Evolutionary conservation across 352 stramenopile species (phyloP).

Genomic region (Pythium monospermum): DNA sequence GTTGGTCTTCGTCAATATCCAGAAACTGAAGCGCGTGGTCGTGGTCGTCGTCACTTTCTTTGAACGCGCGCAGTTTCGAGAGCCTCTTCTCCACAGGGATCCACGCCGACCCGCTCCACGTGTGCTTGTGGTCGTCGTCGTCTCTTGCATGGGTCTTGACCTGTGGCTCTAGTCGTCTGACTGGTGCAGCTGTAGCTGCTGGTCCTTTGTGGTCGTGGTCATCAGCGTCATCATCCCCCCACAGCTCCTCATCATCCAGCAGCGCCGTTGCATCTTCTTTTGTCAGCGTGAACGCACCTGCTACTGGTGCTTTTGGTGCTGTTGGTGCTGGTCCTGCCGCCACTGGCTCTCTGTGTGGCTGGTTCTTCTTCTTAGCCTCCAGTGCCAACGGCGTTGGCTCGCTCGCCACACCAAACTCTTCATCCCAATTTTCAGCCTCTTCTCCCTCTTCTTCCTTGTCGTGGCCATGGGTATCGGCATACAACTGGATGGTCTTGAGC

Average conservation of each 20-base stretch:
- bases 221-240: constrained; percentile 45
- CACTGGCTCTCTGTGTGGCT: neutral
- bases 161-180: no score
- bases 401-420: constrained; percentile 59
- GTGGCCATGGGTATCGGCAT: constrained; percentile 39
- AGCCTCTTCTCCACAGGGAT: constrained; percentile 59
- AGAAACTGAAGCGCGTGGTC: constrained; percentile 50
- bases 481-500: constrained; percentile 84
- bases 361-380: neutral
- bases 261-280: constrained; percentile 72
- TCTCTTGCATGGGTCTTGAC: constrained; percentile 2
- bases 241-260: constrained; percentile 67
- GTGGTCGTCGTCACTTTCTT: constrained; percentile 58
- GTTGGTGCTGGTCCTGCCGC: neutral
- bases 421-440: constrained; percentile 76
- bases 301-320: neutral
- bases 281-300: constrained; percentile 56
- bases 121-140: constrained; percentile 6
- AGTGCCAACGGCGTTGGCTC: constrained; percentile 29
- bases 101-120: constrained; percentile 54
- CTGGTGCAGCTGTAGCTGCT: no score
- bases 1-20: constrained; percentile 63
- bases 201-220: neutral
- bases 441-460: constrained; percentile 22
- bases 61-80: constrained; percentile 67